Conservation (phyloP, 2,329 filamentous ascomycete species). For the Phaeosphaeriaceae sp. region DNA sequence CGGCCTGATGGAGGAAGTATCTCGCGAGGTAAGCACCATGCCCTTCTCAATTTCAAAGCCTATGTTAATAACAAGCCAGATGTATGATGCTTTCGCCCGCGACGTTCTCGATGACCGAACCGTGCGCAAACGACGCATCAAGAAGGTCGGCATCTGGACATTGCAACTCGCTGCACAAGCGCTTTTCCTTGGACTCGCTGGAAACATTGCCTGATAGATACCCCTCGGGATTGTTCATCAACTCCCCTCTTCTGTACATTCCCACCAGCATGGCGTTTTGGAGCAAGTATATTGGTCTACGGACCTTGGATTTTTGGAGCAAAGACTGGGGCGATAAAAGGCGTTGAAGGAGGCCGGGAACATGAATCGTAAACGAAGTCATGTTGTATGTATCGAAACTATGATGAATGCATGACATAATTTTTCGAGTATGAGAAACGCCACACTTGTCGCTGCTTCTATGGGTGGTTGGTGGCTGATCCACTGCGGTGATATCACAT, state of each 20-base stretch:
- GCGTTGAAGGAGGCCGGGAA: background rate
- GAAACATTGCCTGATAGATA: conserved; percentile 66
- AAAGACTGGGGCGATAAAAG: background rate
- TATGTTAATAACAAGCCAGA: conserved; percentile 52
- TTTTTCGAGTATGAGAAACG: too few relatives aligned
- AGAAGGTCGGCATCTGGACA: conserved; percentile 97
- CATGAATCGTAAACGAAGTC: background rate
- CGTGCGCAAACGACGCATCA: conserved; percentile 82
- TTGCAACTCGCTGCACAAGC: conserved; percentile 91
- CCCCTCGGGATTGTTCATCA: conserved; percentile 4
- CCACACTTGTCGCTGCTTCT: too few relatives aligned
- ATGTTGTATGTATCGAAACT: background rate
- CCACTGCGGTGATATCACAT: too few relatives aligned
- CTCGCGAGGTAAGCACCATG: conserved; percentile 69
- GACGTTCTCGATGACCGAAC: conserved; percentile 93
- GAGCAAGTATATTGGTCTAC: conserved; percentile 1
- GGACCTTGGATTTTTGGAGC: background rate
- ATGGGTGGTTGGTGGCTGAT: too few relatives aligned
- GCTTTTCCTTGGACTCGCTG: conserved; percentile 92
- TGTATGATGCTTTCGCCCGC: conserved; percentile 90
- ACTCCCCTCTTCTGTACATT: conserved; percentile 18
- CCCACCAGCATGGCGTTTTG: conserved; percentile 21
- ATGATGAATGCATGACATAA: background rate
- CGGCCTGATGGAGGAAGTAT: conserved; percentile 91
- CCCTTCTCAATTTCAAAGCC: background rate